A percentile compares a stretch with the other conserved stretches of the same genome.
Evolutionary conservation across 1,284 basidiomycete genomes (phyloP).

Genomic region (Sporisorium graminicola): DNA sequence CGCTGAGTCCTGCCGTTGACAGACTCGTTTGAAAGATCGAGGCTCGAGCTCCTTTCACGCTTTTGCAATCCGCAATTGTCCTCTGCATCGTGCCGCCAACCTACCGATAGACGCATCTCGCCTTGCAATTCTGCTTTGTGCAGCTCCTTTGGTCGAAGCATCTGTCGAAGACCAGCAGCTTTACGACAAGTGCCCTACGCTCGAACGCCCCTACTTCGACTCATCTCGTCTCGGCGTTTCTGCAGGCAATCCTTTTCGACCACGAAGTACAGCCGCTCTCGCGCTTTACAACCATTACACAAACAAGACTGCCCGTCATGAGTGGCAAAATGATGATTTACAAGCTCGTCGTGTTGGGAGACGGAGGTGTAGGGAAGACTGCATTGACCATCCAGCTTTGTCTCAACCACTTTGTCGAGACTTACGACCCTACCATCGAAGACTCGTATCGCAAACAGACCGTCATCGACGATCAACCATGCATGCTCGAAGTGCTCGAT

Average conservation of each 20-base stretch:
- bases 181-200: not conserved
- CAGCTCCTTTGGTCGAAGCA: conserved; percentile 1
- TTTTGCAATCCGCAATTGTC: conserved; percentile 1
- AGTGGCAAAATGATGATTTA: conserved; percentile 72
- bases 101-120: not conserved
- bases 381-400: conserved; percentile 82
- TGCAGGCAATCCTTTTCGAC: not conserved
- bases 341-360: conserved; percentile 93
- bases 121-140: not conserved
- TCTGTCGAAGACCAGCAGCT: not conserved
- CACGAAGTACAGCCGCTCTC: not conserved
- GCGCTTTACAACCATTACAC: not conserved
- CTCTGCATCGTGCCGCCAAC: not conserved
- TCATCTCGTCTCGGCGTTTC: conserved; percentile 2
- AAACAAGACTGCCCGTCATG: conserved; percentile 28
- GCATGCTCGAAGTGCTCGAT: conserved; percentile 83
- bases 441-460: conserved; percentile 70
- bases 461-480: conserved; percentile 70
- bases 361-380: conserved; percentile 98
- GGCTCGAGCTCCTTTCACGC: conserved; percentile 2
- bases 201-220: not conserved
- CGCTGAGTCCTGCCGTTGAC: conserved; percentile 7
- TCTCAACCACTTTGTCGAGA: conserved; percentile 65
- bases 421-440: conserved; percentile 70
- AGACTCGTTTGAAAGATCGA: conserved; percentile 2